A percentile compares a stretch with the other conserved stretches of the same genome.
Conservation (phyloP, 2,329 filamentous ascomycete genomes). For the Aspergillus pseudoterreus region DNA sequence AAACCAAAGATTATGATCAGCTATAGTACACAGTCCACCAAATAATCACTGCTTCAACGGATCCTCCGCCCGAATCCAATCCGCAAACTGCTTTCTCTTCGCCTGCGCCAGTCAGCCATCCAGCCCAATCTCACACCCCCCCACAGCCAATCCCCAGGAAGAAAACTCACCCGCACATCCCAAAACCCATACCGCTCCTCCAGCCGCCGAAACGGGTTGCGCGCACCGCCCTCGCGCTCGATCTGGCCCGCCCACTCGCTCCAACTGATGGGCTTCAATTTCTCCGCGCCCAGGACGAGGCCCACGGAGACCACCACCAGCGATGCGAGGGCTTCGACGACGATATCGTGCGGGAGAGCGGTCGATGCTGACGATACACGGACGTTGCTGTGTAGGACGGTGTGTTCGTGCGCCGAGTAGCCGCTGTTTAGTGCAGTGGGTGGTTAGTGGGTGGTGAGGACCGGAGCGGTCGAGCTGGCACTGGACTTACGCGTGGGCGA, state of each 20-base stretch:
- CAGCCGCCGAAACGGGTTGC: constrained; percentile 74
- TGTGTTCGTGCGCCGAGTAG: constrained; percentile 94
- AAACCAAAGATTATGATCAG: background rate
- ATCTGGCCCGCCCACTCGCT: constrained; percentile 71
- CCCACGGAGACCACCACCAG: constrained; percentile 78
- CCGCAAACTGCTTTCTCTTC: constrained; percentile 71
- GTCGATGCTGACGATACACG: constrained; percentile 40
- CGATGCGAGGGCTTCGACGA: constrained; percentile 77
- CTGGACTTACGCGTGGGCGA: constrained; percentile 76
- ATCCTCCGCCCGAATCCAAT: constrained; percentile 59
- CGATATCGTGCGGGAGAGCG: constrained; percentile 77
- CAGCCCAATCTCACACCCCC: background rate
- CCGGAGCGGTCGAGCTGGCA: background rate
- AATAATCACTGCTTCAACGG: constrained; percentile 22
- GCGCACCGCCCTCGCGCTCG: constrained; percentile 62
- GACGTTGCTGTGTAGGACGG: constrained; percentile 62
- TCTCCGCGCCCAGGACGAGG: constrained; percentile 72
- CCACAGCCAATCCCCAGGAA: background rate
- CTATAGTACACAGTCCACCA: background rate
- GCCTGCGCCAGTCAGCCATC: constrained; percentile 32
- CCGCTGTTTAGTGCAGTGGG: constrained; percentile 56
- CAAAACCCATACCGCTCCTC: constrained; percentile 82
- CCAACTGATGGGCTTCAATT: constrained; percentile 82
- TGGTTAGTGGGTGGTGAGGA: background rate
- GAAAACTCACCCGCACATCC: constrained; percentile 68